These are phyloP conservation scores for Crithidia expoeki DNA, from an alignment of 208 protist species.

Conservation along the genomic window DNA sequence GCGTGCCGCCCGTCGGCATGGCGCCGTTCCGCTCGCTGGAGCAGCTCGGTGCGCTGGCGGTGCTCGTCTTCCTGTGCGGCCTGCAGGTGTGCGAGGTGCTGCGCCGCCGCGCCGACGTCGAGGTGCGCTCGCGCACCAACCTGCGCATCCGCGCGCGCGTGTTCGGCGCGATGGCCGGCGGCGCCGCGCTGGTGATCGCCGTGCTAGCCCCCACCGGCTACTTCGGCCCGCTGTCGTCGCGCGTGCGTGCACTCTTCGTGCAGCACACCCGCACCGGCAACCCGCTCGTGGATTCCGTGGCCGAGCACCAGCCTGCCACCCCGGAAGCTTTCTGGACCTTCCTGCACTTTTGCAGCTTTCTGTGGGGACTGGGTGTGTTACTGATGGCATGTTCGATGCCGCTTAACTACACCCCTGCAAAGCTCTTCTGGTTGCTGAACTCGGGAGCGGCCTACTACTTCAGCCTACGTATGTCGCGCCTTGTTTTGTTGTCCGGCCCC, in stretches of 20 bases:
- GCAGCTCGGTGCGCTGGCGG: constrained; percentile 93
- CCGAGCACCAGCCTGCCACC: constrained; percentile 58
- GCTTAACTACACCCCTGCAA: constrained; percentile 4
- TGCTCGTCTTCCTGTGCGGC: constrained; percentile 67
- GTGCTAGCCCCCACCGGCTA: constrained; percentile 49
- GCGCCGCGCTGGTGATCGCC: constrained; percentile 27
- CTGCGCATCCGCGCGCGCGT: constrained; percentile 39
- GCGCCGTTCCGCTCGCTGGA: constrained; percentile 94
- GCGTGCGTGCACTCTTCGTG: constrained; percentile 75
- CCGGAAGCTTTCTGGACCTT: constrained; percentile 20
- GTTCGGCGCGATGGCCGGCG: constrained; percentile 28
- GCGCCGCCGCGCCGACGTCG: constrained; percentile 24
- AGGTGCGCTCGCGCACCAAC: constrained; percentile 33
- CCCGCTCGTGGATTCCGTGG: constrained; percentile 82
- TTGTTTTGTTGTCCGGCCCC: constrained; percentile 62
- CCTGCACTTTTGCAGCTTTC: constrained; percentile 1
- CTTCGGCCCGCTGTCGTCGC: constrained; percentile 57
- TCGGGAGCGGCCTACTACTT: constrained; percentile 64
- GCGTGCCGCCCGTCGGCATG: constrained; percentile 95
- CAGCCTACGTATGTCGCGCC: constrained; percentile 56
- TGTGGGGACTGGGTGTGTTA: constrained; percentile 16
- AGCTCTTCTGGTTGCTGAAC: constrained; percentile 53
- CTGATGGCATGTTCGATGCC: constrained; percentile 5
- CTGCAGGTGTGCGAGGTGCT: constrained; percentile 40
- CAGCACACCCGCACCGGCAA: constrained; percentile 78